Conservation (phyloP, 2,329 filamentous ascomycete genomes). For the Geosmithia morbida region DNA sequence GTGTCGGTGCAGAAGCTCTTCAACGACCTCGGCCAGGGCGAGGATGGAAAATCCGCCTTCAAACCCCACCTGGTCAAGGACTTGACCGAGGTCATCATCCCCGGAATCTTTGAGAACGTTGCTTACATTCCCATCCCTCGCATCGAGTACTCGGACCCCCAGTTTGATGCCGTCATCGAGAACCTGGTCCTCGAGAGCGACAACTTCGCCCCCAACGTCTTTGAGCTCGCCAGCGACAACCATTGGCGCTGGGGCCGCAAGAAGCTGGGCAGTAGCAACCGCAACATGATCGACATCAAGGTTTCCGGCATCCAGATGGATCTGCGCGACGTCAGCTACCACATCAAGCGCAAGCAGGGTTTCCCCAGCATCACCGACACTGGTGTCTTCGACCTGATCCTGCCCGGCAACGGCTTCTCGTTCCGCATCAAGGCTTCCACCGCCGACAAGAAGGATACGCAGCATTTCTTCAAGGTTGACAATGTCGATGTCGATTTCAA, state of each 20-base stretch:
- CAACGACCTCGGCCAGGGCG: conserved; percentile 71
- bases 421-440: conserved; percentile 86
- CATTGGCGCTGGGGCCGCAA: conserved; percentile 93
- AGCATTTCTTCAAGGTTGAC: conserved; percentile 90
- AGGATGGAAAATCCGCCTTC: conserved; percentile 72
- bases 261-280: conserved; percentile 64
- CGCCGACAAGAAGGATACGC: conserved; percentile 57
- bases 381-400: conserved; percentile 76
- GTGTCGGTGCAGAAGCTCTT: conserved; percentile 72
- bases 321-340: conserved; percentile 79
- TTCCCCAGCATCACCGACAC: conserved; percentile 81
- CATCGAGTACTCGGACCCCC: conserved; percentile 78
- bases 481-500: conserved; percentile 74
- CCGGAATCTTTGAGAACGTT: conserved; percentile 66
- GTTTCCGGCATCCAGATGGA: conserved; percentile 90
- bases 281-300: conserved; percentile 70
- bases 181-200: conserved; percentile 92
- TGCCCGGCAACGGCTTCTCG: conserved; percentile 76
- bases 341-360: conserved; percentile 87
- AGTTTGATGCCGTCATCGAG: conserved; percentile 80
- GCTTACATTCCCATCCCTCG: conserved; percentile 87
- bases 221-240: conserved; percentile 84
- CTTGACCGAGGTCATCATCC: conserved; percentile 72
- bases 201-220: conserved; percentile 86
- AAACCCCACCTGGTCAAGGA: conserved; percentile 91